Percentiles rank a stretch among this genome's conserved stretches.
phyloP scores from a whole-genome alignment of 2,329 filamentous ascomycete species.

The Venturia nashicola region DNA sequence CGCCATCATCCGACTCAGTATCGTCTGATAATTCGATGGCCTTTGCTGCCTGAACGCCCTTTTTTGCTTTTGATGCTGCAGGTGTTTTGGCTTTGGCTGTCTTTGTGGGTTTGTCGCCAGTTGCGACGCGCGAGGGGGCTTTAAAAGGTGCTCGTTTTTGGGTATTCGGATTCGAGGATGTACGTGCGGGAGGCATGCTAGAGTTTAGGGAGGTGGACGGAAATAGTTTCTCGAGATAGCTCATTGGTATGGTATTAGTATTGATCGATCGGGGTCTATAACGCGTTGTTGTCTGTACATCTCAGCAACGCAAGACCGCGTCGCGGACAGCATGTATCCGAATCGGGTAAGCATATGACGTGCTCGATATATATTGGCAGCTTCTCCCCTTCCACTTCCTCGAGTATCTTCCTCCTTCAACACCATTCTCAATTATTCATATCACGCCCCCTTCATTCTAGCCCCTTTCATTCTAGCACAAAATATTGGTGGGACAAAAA shows the following conservation, averaged over 20 bases:
- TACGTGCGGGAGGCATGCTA: not conserved
- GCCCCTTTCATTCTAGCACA: too few relatives aligned
- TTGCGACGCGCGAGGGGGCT: conserved; percentile 3
- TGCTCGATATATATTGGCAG: not conserved
- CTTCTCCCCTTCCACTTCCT: not conserved
- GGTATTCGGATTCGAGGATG: not conserved
- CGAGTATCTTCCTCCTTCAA: too few relatives aligned
- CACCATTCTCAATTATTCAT: too few relatives aligned
- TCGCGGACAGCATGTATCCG: not conserved
- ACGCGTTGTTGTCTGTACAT: not conserved
- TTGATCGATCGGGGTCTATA: not conserved
- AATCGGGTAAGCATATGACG: not conserved
- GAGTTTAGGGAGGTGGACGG: conserved; percentile 1
- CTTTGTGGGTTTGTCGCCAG: not conserved
- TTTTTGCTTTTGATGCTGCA: not conserved
- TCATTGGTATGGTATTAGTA: not conserved
- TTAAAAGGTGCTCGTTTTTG: conserved; percentile 7
- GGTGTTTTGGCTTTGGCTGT: not conserved
- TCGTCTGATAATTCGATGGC: not conserved
- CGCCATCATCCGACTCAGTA: not conserved
- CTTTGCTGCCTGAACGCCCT: not conserved
- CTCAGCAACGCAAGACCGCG: not conserved
- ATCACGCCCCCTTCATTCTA: too few relatives aligned
- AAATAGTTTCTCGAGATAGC: conserved; percentile 1
- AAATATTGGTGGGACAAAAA: too few relatives aligned